Conservation (phyloP, 2,329 filamentous ascomycete genomes). For the Rhexocercosporidium sp. region DNA sequence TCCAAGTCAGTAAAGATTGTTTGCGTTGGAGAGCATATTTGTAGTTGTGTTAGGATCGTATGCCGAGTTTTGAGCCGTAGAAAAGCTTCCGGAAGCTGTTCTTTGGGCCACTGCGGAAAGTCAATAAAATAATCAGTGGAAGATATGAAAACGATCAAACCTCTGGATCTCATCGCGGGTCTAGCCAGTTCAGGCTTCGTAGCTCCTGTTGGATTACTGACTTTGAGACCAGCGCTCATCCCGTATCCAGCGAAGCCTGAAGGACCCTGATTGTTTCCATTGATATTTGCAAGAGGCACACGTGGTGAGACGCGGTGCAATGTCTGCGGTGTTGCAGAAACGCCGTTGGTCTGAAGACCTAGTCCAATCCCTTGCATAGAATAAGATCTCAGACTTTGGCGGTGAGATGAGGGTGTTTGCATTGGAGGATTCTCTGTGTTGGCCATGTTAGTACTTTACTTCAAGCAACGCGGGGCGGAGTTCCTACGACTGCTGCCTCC, state of each 20-base stretch:
- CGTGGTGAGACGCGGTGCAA: constrained; percentile 30
- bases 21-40: constrained; percentile 30
- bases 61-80: constrained; percentile 20
- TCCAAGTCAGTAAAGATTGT: constrained; percentile 25
- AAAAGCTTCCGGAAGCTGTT: constrained; percentile 23
- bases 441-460: background rate
- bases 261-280: constrained; percentile 25
- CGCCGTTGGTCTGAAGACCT: constrained; percentile 27
- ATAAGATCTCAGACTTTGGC: constrained; percentile 35
- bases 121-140: background rate
- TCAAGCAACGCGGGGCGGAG: background rate
- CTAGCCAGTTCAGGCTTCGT: constrained; percentile 22
- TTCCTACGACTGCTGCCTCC: constrained; percentile 29
- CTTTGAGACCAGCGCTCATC: constrained; percentile 44
- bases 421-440: constrained; percentile 32
- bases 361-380: constrained; percentile 24
- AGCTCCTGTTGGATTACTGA: constrained; percentile 37
- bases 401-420: constrained; percentile 41
- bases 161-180: constrained; percentile 36
- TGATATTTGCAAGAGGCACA: constrained; percentile 31
- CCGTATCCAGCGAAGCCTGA: constrained; percentile 41
- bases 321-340: constrained; percentile 29
- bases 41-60: constrained; percentile 24
- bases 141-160: constrained; percentile 21
- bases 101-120: constrained; percentile 35